Conservation (phyloP, 371 early-diverging fungal species). For the Circinella umbellata region DNA sequence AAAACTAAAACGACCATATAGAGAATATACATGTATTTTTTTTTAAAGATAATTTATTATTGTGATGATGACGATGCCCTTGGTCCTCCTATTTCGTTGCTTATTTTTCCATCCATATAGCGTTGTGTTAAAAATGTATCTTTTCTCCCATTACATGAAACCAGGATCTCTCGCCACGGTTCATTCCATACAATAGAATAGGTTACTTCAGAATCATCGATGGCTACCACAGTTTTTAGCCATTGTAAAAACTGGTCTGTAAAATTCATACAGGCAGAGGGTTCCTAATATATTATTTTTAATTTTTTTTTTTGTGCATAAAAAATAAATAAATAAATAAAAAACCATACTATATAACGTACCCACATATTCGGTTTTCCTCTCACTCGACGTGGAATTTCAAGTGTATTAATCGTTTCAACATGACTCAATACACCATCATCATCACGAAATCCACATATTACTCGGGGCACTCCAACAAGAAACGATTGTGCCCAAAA, state of each 20-base stretch:
- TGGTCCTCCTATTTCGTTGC: conserved; percentile 49
- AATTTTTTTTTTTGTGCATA: too few relatives aligned
- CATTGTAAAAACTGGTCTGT: conserved; percentile 49
- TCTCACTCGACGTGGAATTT: conserved; percentile 82
- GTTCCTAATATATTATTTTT: conserved; percentile 33
- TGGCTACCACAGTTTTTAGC: conserved; percentile 34
- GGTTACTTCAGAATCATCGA: conserved; percentile 47
- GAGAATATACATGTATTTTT: too few relatives aligned
- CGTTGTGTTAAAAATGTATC: conserved; percentile 53
- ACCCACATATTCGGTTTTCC: conserved; percentile 67
- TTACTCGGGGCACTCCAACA: conserved; percentile 81
- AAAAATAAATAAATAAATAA: background rate
- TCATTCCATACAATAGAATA: conserved; percentile 46
- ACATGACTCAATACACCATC: conserved; percentile 62
- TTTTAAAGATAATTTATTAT: too few relatives aligned
- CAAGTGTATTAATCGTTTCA: conserved; percentile 71
- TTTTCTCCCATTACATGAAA: conserved; percentile 31
- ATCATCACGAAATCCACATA: conserved; percentile 88
- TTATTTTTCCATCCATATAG: conserved; percentile 38
- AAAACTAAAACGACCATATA: too few relatives aligned
- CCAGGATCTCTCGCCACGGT: conserved; percentile 45
- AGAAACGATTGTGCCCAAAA: conserved; percentile 95
- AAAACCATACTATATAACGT: conserved; percentile 19
- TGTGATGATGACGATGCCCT: conserved; percentile 20
- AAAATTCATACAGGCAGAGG: conserved; percentile 57